Conservation (phyloP, 805 yeast species). For the Schizosaccharomyces osmophilus region DNA sequence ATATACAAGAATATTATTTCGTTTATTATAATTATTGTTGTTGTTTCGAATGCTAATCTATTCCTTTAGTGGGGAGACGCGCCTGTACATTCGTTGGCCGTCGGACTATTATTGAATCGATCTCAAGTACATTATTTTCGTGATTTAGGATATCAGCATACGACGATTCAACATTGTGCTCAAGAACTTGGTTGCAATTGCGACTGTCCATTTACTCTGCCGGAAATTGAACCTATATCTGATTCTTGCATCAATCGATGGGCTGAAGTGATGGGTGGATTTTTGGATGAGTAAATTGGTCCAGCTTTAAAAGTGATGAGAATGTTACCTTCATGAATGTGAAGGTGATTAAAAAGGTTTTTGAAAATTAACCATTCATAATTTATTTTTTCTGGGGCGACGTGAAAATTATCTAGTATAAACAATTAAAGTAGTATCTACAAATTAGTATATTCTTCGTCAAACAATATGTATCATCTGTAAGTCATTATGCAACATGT, state of each 20-base stretch:
- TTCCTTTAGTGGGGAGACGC: conserved; percentile 69
- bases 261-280: conserved; percentile 3
- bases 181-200: conserved; percentile 70
- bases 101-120: conserved; percentile 45
- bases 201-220: conserved; percentile 33
- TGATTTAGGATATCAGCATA: conserved; percentile 74
- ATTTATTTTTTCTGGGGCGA: too few relatives aligned
- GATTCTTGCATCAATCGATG: conserved; percentile 17
- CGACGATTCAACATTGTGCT: conserved; percentile 51
- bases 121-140: conserved; percentile 70
- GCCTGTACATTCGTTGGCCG: conserved; percentile 72
- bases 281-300: neutral
- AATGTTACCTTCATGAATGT: neutral
- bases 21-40: neutral
- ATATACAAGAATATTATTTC: neutral
- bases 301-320: neutral
- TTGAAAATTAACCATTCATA: too few relatives aligned
- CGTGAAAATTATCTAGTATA: too few relatives aligned
- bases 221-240: conserved; percentile 14
- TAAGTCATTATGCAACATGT: too few relatives aligned
- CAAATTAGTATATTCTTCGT: too few relatives aligned
- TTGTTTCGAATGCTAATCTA: neutral
- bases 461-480: too few relatives aligned
- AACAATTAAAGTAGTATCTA: too few relatives aligned
- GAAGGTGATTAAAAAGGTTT: too few relatives aligned